These are phyloP conservation scores for Xylaria sp. DNA, from an alignment of 2,329 filamentous ascomycete species.

Conservation along the genomic window DNA sequence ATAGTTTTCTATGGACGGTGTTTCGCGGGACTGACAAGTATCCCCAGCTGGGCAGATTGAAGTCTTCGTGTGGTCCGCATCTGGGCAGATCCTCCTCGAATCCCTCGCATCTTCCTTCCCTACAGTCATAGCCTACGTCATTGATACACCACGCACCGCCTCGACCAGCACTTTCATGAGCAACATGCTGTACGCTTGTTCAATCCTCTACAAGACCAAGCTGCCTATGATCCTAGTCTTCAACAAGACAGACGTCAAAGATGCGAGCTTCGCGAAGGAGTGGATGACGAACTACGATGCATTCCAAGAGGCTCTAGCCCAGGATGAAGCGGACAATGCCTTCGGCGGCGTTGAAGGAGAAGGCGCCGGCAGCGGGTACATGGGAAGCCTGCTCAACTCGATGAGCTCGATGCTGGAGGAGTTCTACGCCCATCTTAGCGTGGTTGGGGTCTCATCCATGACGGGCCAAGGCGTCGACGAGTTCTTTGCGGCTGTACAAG, in stretches of 20 bases:
- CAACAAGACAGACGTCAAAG: constrained; percentile 98
- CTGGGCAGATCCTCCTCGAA: constrained; percentile 91
- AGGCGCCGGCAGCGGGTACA: constrained; percentile 87
- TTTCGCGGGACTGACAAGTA: constrained; percentile 10
- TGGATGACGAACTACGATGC: constrained; percentile 99
- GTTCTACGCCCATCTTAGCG: constrained; percentile 92
- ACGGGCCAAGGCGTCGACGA: constrained; percentile 91
- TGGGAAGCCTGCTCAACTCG: constrained; percentile 93
- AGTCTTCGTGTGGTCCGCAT: constrained; percentile 98
- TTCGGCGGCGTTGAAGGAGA: constrained; percentile 78
- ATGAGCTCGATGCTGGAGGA: constrained; percentile 98
- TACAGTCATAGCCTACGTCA: constrained; percentile 96
- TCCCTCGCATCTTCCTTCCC: constrained; percentile 93
- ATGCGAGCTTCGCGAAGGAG: constrained; percentile 90
- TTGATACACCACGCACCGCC: constrained; percentile 92
- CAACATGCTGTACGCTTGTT: constrained; percentile 99
- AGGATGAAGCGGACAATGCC: constrained; percentile 81
- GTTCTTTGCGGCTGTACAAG: constrained; percentile 89
- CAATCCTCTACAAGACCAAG: constrained; percentile 98
- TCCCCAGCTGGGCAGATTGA: constrained; percentile 85
- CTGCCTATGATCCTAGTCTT: constrained; percentile 98
- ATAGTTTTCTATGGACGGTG: neutral
- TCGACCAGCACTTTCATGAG: constrained; percentile 99
- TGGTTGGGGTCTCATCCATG: constrained; percentile 93
- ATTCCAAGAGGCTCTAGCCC: constrained; percentile 85